Evolutionary conservation across 768 basidiomycete genomes (phyloP), one percentile per base, ranked within the genome.

Genomic region (Boletales sp.): DNA sequence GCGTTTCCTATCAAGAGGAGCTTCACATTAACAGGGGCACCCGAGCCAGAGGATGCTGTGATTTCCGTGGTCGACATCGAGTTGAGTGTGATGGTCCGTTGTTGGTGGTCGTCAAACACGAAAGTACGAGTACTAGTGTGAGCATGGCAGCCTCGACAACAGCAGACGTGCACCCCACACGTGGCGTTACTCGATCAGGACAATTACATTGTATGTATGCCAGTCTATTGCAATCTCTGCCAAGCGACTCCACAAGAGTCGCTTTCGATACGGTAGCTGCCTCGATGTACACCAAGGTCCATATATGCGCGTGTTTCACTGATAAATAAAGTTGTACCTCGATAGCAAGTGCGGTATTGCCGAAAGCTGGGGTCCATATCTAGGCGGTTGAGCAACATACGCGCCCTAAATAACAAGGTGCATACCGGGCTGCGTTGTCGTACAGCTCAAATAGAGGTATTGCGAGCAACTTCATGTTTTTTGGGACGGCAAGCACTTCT

Each of bases 391-490:
- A 28, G 41, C 30, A 7, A 48, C 44, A 28, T 44, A 49, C 57
- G 51, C 35, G 42, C 21, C 10, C 2, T 40, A 28, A 38, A 33
- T 15, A 4, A 4, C 5, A 36, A 31, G 19, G 8, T 39, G 64
- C 73, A 44, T 66, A 87, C 77, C 94, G 77, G 0, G 95, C 94
- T 9, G 93, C 90, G 53, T 99, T 99, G 67, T 98, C 96, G 64
- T 98, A 99, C 13, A 98, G 75, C 70, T 99, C 96, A 63, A 95
- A 97, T 34, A 99, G 75, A 0, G 96, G 96, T 41, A 97, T 92
- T 15, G 94, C 95, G 37, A 95, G 83, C 8, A 99, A 81, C 66
- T 98, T 98, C 95, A 98, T 97, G 69, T 99, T 99, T 72, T 90
- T 91, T 0, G 96, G 96, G 4, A 99, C 94, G 0, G 94, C 92